Base-by-base conservation (phyloP, 805 yeast genomes). In the Zygosaccharomyces siamensis region DNA sequence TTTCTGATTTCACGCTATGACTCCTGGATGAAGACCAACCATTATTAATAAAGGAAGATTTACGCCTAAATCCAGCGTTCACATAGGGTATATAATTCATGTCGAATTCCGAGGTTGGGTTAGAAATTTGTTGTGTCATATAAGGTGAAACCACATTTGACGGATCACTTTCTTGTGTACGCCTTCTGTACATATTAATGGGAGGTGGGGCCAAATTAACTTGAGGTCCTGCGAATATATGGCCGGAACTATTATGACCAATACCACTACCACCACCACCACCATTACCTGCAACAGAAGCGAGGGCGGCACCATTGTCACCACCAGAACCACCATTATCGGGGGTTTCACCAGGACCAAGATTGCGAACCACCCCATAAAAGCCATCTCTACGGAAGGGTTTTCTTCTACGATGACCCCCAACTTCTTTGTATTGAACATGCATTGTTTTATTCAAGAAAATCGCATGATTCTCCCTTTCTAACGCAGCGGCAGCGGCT, bases 401-500 rank as follows among this genome's bases (percentile, higher is more conserved):
- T 32, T 52, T 59, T 68, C 61, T 63, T 4, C 51, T 48, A 27
- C 49, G 47, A 39, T 48, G 50, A 38, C 51, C 51, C 32, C 65
- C 64, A 58, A 81, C 66, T 63, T 86, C 93, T 49, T 86, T 78
- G 62, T 84, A 86, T 66, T 87, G 95, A 41, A 89, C 96, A 64
- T 86, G 93, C 73, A 89, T 84, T 7, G 92, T 84, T 63, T 77
- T 83, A 49, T 79, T 80, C 58, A 79, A 69, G 61, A 89, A 80
- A 64, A 83, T 77, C 2, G 95, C 75, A 67, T 88, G 95, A 62
- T 89, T 88, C 61, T 86, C 93, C 52, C 82, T 75, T 64, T 88
- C 95, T 46, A 89, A 87, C 1, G 96, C 96, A 42, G 86, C 75
- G 4, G 93, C 95, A 6, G 96, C 95, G 20, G 93, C 79, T 20